Conservation (phyloP, 768 basidiomycete genomes). For the Hygrophoropsis aurantiaca region DNA sequence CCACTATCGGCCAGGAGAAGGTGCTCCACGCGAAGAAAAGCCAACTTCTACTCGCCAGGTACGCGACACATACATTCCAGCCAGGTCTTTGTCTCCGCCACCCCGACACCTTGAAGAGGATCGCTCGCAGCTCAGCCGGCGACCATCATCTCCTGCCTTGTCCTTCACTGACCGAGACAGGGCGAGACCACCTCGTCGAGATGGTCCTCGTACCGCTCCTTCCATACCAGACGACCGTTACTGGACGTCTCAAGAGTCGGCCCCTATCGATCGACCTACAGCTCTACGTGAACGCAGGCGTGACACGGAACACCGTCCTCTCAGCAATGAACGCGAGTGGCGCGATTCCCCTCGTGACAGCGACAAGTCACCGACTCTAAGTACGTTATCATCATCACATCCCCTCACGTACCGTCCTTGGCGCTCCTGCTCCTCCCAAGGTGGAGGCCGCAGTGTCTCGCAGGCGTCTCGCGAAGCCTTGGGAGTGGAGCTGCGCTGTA, state of each 20-base stretch:
- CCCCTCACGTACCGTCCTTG: constrained; percentile 33
- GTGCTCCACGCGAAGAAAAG: constrained; percentile 27
- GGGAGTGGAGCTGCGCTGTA: constrained; percentile 41
- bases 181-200: constrained; percentile 16
- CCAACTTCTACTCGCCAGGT: constrained; percentile 10
- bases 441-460: constrained; percentile 32
- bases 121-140: constrained; percentile 18
- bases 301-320: constrained; percentile 17
- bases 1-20: constrained; percentile 57
- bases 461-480: constrained; percentile 44
- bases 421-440: constrained; percentile 39
- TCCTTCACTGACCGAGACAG: constrained; percentile 22
- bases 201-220: constrained; percentile 14
- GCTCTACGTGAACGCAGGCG: constrained; percentile 18
- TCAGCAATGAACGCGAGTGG: constrained; percentile 15
- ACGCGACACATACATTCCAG: constrained; percentile 27
- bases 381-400: constrained; percentile 49
- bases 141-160: constrained; percentile 16
- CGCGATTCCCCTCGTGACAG: constrained; percentile 27
- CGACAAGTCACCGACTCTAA: constrained; percentile 37
- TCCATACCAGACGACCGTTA: constrained; percentile 22
- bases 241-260: constrained; percentile 15
- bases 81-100: constrained; percentile 20
- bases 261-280: constrained; percentile 3
- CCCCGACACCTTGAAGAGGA: constrained; percentile 24